Percentiles rank a stretch among this genome's conserved stretches.
These are phyloP conservation scores for Fusarium sp. DNA, from an alignment of 2,329 filamentous ascomycete genomes.

Conservation along the genomic window DNA sequence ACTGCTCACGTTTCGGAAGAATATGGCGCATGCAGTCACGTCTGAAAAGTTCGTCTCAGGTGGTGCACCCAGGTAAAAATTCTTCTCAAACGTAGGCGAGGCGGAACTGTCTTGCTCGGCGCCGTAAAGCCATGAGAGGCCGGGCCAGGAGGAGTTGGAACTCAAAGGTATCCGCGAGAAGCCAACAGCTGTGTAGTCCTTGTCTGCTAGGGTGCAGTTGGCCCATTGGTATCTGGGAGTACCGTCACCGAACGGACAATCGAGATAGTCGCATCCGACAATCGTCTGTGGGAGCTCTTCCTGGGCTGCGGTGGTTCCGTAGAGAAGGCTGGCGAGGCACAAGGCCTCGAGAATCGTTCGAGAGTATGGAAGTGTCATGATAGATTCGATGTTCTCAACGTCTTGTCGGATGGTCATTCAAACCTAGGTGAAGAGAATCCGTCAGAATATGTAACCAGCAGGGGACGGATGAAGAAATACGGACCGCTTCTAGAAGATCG, in stretches of 20 bases:
- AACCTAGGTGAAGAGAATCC: not conserved
- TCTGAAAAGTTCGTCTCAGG: not conserved
- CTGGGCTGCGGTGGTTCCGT: not conserved
- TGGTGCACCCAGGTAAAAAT: constrained; percentile 21
- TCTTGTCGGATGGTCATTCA: too few relatives aligned
- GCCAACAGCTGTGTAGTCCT: not conserved
- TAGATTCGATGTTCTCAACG: not conserved
- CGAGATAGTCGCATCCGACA: constrained; percentile 13
- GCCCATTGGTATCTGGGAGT: not conserved
- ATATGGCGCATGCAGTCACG: constrained; percentile 12
- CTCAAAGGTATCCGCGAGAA: constrained; percentile 11
- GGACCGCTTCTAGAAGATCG: not conserved
- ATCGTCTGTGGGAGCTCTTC: not conserved
- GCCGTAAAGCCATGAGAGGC: constrained; percentile 20
- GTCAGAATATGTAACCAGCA: not conserved
- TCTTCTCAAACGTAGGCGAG: not conserved
- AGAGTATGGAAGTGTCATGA: not conserved
- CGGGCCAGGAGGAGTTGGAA: not conserved
- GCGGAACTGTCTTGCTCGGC: not conserved
- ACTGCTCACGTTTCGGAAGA: constrained; percentile 8
- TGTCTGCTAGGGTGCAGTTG: constrained; percentile 14
- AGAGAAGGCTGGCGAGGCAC: not conserved
- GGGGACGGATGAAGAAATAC: not conserved
- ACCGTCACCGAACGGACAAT: not conserved
- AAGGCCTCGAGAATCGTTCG: not conserved